Evolutionary conservation across 2,329 filamentous ascomycete species (phyloP), one percentile per base, ranked within the genome.

Genomic region (Fragosphaeria purpurea): DNA sequence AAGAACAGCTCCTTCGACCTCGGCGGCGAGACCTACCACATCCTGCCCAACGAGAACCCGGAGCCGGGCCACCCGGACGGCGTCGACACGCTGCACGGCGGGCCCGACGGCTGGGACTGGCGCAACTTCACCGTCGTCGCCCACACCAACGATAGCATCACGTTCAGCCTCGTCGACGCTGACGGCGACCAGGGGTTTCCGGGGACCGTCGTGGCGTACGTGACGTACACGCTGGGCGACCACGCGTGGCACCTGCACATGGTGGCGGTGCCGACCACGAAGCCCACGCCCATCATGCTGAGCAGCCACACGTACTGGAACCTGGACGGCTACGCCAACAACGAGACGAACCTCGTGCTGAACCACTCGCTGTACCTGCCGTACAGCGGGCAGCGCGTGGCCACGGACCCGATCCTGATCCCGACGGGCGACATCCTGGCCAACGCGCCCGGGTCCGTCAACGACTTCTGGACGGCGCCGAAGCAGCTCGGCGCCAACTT

Each of bases 271-370:
- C 72, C 85, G 4, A 81, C 82, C 7, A 86, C 83, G 34, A 80
- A 86, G 68, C 83, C 82, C 69, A 90, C 86, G 6, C 86, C 86
- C 46, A 88, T 91, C 64, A 90, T 91, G 86, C 74, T 91, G 52
- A 86, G 77, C 62, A 76, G 71, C 57, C 73, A 86, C 71, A 79
- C 78, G 7, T 91, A 91, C 73, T 91, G 86, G 86, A 90, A 90
- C 64, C 72, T 91, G 43, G 86, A 90, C 60, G 86, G 82, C 37
- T 91, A 86, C 60, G 75, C 83, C 60, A 88, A 89, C 68, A 79
- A 83, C 52, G 74, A 85, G 62, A 86, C 83, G 2, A 71, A 73
- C 51, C 72, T 70, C 2, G 75, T 77, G 11, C 72, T 86, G 49
- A 86, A 89, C 69, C 83, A 89, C 70, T 84, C 82, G 11, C 73